Evolutionary conservation across 78 protist genomes (phyloP).

Genomic region (Dictyostelium intermedium): DNA sequence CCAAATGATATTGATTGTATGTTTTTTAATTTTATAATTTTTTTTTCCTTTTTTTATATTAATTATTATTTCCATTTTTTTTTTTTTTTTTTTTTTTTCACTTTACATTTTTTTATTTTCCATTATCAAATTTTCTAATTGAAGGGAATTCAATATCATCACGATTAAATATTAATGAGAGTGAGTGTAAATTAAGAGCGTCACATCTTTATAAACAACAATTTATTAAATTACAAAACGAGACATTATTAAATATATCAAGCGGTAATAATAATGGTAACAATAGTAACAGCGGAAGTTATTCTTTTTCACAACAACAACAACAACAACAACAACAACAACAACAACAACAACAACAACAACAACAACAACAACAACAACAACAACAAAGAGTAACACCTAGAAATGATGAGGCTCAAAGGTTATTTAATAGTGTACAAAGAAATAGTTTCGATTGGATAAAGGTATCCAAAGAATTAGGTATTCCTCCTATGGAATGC

Average conservation of each 20-base stretch:
- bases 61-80: not conserved
- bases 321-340: not conserved
- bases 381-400: not conserved
- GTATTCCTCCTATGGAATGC: not conserved
- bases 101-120: not conserved
- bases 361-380: slow-evolving; percentile 2
- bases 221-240: slow-evolving; percentile 22
- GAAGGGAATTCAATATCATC: not conserved
- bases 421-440: not conserved
- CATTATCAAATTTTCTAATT: no score
- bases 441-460: slow-evolving; percentile 18
- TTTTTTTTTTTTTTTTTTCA: not conserved
- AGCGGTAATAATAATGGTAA: not conserved
- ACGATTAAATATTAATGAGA: slow-evolving; percentile 18
- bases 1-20: slow-evolving; percentile 7
- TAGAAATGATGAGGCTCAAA: not conserved
- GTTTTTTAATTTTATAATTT: not conserved
- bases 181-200: slow-evolving; percentile 25
- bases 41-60: not conserved
- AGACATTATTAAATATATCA: not conserved
- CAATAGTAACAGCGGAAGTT: not conserved
- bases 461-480: not conserved
- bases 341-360: not conserved
- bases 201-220: slow-evolving; percentile 35
- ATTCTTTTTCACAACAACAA: not conserved